Evolutionary conservation across 805 yeast genomes (phyloP), one percentile per base, ranked within the genome.

Genomic region (Groenewaldozyma tartarivorans): DNA sequence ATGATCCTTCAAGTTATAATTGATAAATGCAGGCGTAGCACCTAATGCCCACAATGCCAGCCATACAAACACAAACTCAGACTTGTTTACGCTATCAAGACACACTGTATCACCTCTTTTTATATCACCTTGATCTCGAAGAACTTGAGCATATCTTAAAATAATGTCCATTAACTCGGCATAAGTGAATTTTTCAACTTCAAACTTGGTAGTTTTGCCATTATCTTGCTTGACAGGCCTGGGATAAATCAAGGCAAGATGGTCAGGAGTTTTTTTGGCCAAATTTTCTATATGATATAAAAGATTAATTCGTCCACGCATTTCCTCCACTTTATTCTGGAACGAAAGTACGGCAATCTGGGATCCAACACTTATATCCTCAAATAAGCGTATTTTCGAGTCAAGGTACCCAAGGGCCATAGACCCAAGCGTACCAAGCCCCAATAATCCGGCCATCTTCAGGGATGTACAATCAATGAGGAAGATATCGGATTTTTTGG

Each of bases 41-140:
- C 96, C 96, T 40, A 88, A 68, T 53, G 85, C 83, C 96, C 96
- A 88, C 36, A 82, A 62, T 0, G 95, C 82, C 41, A 83, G 69
- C 94, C 95, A 84, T 32, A 82, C 56, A 40, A 87, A 69, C 13
- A 88, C 61, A 52, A 83, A 84, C 47, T 86, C 64, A 2, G 95
- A 95, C 56, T 81, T 85, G 61, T 88, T 88, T 54, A 83, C 80
- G 55, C 76, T 81, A 53, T 79, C 80, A 34, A 90, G 53, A 0
- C 83, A 94, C 35, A 90, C 75, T 6, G 77, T 71, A 48, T 84
- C 84, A 33, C 79, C 78, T 11, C 75, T 62, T 16, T 75, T 63
- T 29, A 88, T 74, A 2, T 80, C 80, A 52, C 77, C 79, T 43
- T 79, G 76, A 46, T 71, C 59, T 36, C 66, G 72, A 49, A 90